phyloP scores from a whole-genome alignment of 768 basidiomycete species.

The Imleria badia region DNA sequence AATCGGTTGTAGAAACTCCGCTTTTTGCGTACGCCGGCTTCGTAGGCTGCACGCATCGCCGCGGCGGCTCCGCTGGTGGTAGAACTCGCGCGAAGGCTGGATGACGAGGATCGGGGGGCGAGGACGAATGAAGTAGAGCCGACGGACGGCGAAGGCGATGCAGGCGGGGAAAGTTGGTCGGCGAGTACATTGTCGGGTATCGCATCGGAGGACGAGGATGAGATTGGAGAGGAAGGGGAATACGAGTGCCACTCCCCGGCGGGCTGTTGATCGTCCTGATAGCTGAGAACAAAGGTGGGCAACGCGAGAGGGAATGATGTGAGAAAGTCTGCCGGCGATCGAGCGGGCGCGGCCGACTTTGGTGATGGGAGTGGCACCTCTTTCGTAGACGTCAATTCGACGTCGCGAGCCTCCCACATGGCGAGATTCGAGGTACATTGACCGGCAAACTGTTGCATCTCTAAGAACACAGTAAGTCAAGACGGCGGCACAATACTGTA shows the following conservation, averaged over 20 bases:
- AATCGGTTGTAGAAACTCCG: constrained; percentile 30
- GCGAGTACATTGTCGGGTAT: constrained; percentile 20
- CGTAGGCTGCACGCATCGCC: constrained; percentile 33
- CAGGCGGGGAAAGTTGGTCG: constrained; percentile 26
- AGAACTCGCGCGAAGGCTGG: constrained; percentile 25
- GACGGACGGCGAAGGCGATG: constrained; percentile 30
- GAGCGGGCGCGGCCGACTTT: constrained; percentile 26
- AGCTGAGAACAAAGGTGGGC: constrained; percentile 39
- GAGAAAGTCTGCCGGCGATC: constrained; percentile 44
- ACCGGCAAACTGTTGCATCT: constrained; percentile 64
- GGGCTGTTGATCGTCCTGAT: constrained; percentile 26
- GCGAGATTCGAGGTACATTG: constrained; percentile 70
- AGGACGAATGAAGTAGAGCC: constrained; percentile 27
- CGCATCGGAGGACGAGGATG: constrained; percentile 31
- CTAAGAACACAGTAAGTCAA: constrained; percentile 37
- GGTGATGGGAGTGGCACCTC: constrained; percentile 2
- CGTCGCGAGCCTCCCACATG: constrained; percentile 60
- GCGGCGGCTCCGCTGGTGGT: constrained; percentile 23
- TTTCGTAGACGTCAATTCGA: constrained; percentile 34
- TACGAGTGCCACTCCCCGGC: constrained; percentile 27
- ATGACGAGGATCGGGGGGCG: constrained; percentile 29
- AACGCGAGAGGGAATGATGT: constrained; percentile 59
- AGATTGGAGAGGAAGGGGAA: constrained; percentile 30
- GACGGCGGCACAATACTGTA: neutral
- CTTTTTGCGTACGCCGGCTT: constrained; percentile 34